Percentiles rank a stretch among this genome's conserved stretches.
Evolutionary conservation across 345 rosid species (phyloP).

Genomic region (Tarenaya hassleriana): DNA sequence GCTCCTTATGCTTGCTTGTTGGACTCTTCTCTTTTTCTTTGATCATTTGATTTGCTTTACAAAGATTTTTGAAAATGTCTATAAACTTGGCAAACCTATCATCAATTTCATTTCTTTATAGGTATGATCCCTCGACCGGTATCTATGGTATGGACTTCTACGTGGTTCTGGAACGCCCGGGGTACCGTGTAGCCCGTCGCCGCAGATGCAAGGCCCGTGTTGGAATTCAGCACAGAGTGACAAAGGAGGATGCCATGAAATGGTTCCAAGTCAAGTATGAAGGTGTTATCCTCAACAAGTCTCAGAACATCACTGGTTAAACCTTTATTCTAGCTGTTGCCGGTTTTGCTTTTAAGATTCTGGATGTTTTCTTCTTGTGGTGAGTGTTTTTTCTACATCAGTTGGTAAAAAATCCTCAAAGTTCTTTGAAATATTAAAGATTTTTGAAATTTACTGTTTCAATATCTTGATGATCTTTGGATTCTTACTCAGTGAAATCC

Average conservation of each 20-base stretch:
- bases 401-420: conserved; percentile 20
- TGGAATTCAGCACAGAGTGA: conserved; percentile 64
- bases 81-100: too few species aligned
- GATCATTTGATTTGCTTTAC: not conserved
- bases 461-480: not conserved
- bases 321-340: too few species aligned
- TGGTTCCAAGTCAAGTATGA: conserved; percentile 74
- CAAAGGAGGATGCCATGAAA: conserved; percentile 70
- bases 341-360: conserved; percentile 17
- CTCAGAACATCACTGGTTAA: conserved; percentile 25
- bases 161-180: conserved; percentile 50
- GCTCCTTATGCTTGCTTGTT: too few species aligned
- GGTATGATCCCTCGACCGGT: conserved; percentile 54
- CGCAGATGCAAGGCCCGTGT: conserved; percentile 54
- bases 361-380: conserved; percentile 22
- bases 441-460: conserved; percentile 1
- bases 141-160: conserved; percentile 53
- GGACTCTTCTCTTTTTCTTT: too few species aligned
- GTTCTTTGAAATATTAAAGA: conserved; percentile 16
- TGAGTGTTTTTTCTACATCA: conserved; percentile 16
- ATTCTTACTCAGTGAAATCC: not conserved
- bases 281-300: conserved; percentile 59
- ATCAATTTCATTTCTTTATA: not conserved
- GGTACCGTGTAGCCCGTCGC: conserved; percentile 62
- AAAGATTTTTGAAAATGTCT: too few species aligned